Base-by-base conservation (phyloP, 345 rosid species). In the Euphorbia tirucalli region DNA sequence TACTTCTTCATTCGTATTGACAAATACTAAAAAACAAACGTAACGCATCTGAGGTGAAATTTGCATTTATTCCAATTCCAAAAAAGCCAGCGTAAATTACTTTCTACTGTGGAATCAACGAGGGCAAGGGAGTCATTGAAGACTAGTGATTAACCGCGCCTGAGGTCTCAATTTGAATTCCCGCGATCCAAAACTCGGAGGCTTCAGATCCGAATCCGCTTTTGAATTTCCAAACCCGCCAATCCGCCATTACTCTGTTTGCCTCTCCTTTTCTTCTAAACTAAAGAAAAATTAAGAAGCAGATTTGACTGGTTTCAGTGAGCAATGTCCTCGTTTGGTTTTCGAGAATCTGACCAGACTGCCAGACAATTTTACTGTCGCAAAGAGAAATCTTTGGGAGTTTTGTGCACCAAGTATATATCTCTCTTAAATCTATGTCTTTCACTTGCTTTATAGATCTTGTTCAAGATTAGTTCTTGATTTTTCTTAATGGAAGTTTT, bases 311-410 rank as follows among this genome's bases (percentile, higher is more conserved):
- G 61, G 28, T 49, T 31, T 55, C 1, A 46, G 63, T 15, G 27
- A 14, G 66, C 65, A 72, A 78, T 81, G 82, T 58, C 82, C 39
- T 59, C 74, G 52, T 61, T 66, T 31, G 79, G 35, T 71, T 68
- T 69, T 48, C 76, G 66, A 63, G 83, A 88, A 66, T 77, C 72
- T 58, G 94, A 84, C 15, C 31, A 85, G 71, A 78, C 49, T 44
- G 76, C 75, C 60, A 83, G 72, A 14, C 78, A 76, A 59, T 59
- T 73, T 22, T 92, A 88, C 83, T 72, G 87, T 79, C 89, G 96
- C 63, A 92, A 90, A 76, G 96, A 90, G 41, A 90, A 87, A 86
- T 88, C 97, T 70, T 89, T 92, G 5, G 93, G 92, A 25, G 80
- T 90, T 71, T 49, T 92, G 11, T 91, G 92, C 83, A 71, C 90